Evolutionary conservation across 108 stramenopile genomes (phyloP), one percentile per base, ranked within the genome.

Genomic region (Nitzschia sp.): DNA sequence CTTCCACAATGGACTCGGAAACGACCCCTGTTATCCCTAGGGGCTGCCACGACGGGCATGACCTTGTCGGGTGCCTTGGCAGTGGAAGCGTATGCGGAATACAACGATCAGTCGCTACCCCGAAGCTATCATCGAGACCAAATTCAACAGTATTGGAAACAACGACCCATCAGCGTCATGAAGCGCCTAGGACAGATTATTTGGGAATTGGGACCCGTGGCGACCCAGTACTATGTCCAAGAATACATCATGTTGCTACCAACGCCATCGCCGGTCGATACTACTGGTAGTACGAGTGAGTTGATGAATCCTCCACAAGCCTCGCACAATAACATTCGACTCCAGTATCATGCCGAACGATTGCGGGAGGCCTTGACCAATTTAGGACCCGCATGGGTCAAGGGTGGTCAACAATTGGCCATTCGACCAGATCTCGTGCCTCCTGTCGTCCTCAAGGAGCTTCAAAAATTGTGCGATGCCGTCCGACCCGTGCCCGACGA

Each of bases 341-440:
- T 32, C 31, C 31, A 21, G 2, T 13, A 62, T 46, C 49, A 51
- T 38, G 61, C 61, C 2, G 25, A 34, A 15, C 38, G 78, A 54
- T 68, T 90, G 30, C 60, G 89, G 36, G 46, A 80, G 15, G 84
- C 91, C 9, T 70, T 96, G 51, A 90, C 92, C 15, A 76, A 85
- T 45, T 74, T 98, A 6, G 98, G 98, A 18, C 98, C 98, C 19
- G 93, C 97, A 5, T 98, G 93, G 70, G 78, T 98, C 53, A 98
- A 98, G 74, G 77, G 60, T 2, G 95, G 98, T 31, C 94, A 95
- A 65, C 82, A 91, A 67, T 77, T 98, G 17, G 89, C 90, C 3
- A 97, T 97, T 34, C 84, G 98, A 13, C 97, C 98, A 0, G 98
- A 98, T 80, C 66, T 98, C 25, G 82, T 97, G 8, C 92, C 95